A percentile compares a stretch with the other conserved stretches of the same genome.
Conservation (phyloP, 805 yeast genomes). For the Metschnikowia chrysomelidarum region DNA sequence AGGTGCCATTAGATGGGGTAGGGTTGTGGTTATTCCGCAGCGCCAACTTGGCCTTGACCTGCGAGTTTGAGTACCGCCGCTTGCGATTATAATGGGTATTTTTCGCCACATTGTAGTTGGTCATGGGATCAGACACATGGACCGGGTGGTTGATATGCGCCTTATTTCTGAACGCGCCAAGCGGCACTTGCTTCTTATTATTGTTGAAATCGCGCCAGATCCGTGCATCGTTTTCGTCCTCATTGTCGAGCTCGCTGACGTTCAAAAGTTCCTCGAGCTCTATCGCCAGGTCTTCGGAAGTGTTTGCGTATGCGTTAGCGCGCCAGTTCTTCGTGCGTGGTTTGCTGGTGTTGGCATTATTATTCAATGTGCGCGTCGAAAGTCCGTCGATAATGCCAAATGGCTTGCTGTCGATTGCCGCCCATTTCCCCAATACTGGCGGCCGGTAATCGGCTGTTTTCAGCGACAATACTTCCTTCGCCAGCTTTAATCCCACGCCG, state of each 20-base stretch:
- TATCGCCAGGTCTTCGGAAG: conserved; percentile 37
- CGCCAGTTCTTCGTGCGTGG: conserved; percentile 22
- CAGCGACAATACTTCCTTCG: conserved; percentile 89
- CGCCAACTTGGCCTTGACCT: conserved; percentile 15
- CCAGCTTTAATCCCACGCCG: conserved; percentile 66
- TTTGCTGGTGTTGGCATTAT: conserved; percentile 11
- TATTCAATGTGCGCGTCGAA: conserved; percentile 74
- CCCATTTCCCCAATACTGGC: conserved; percentile 92
- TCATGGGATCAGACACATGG: conserved; percentile 25
- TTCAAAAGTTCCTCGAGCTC: conserved; percentile 80
- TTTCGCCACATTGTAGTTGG: conserved; percentile 28
- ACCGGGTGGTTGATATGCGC: conserved; percentile 22
- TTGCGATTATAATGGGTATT: conserved; percentile 25
- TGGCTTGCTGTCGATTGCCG: conserved; percentile 73
- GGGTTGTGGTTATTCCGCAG: conserved; percentile 13
- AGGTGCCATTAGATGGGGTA: conserved; percentile 6
- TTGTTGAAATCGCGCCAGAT: conserved; percentile 47
- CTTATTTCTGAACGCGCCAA: conserved; percentile 89
- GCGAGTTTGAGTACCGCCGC: conserved; percentile 14
- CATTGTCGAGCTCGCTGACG: conserved; percentile 81
- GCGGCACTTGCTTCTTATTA: conserved; percentile 57
- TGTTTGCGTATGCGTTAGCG: conserved; percentile 19
- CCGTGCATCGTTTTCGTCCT: conserved; percentile 54
- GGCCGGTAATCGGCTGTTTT: conserved; percentile 84
- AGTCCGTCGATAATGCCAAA: conserved; percentile 94